Evolutionary conservation across 176 grass and related monocot genomes (phyloP).

Genomic region (Eleusine indica): DNA sequence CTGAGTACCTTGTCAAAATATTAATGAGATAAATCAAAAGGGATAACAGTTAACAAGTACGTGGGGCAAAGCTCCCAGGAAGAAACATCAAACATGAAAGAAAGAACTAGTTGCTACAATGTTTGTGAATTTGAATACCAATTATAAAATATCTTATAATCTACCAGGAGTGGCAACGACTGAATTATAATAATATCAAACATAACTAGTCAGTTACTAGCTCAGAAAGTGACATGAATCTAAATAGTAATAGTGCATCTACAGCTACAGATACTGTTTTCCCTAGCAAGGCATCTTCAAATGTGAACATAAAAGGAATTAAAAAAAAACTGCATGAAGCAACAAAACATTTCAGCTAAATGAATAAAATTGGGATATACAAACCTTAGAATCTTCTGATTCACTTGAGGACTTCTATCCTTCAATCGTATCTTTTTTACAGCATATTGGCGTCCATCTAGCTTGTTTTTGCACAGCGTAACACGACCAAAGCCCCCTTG

Average conservation of each 20-base stretch:
- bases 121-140: constrained; percentile 8
- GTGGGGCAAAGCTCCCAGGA: constrained; percentile 23
- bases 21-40: constrained; percentile 54
- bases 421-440: constrained; percentile 94
- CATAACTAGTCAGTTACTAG: constrained; percentile 21
- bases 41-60: constrained; percentile 38
- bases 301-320: constrained; percentile 7
- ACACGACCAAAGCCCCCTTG: constrained; percentile 90
- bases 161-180: not conserved
- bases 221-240: constrained; percentile 33
- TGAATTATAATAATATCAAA: constrained; percentile 5
- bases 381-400: constrained; percentile 95
- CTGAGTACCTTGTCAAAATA: constrained; percentile 75
- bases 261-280: not conserved
- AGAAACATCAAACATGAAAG: constrained; percentile 13
- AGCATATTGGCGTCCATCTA: constrained; percentile 97
- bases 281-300: constrained; percentile 22
- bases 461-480: constrained; percentile 88
- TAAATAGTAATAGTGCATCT: constrained; percentile 1
- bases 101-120: not conserved
- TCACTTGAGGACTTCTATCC: constrained; percentile 84
- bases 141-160: not conserved
- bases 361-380: constrained; percentile 35
- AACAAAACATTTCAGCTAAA: constrained; percentile 24
- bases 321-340: not conserved